Base-by-base conservation (phyloP, 2,329 filamentous ascomycete species). In the Lachnellula hyalina region DNA sequence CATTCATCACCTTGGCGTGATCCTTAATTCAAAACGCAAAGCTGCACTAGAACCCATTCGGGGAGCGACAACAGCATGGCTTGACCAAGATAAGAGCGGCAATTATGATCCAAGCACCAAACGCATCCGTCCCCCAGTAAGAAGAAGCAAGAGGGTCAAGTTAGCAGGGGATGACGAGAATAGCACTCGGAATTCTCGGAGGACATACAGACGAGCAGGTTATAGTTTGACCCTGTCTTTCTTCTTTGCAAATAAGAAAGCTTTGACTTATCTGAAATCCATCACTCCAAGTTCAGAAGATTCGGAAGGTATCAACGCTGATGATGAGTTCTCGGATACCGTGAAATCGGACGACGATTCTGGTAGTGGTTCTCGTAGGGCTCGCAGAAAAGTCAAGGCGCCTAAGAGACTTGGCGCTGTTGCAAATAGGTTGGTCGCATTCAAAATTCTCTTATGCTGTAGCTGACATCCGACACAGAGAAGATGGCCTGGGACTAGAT, bases 21-120 rank as follows among this genome's bases (percentile, higher is more conserved):
- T 55, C 8, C 41, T 58, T 32, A 62, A 61, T n/a, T 57, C 51
- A 1, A 53, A 51, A 44, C 46, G 55, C 2, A 55, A 54, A 19
- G 58, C 58, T 19, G 50, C 56, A 1, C 58, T 52, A 15, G 51
- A 47, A 1, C 42, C 45, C 15, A 51, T 53, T n/a, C 47, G 54
- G 6, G 58, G 62, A 47, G 50, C 40, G 2, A 50, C 58, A 8
- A 50, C 56, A 9, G 60, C 53, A 3, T 64, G 51, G 9, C 48
- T 62, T n/a, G 66, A 68, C 47, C 47, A 58, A 25, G 66, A 68
- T 51, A 52, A 63, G 19, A 65, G 62, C 44, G 66, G 66, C 4
- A 65, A 57, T 4, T 68, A 67, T 47, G 58, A 67, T 49, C 64
- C 64, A 4, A 62, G 56, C 11, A 15, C 51, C 6, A 49, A 54